A percentile compares a stretch with the other conserved stretches of the same genome.
Evolutionary conservation across 768 basidiomycete species (phyloP).

Genomic region (Neoboletus magnificus): DNA sequence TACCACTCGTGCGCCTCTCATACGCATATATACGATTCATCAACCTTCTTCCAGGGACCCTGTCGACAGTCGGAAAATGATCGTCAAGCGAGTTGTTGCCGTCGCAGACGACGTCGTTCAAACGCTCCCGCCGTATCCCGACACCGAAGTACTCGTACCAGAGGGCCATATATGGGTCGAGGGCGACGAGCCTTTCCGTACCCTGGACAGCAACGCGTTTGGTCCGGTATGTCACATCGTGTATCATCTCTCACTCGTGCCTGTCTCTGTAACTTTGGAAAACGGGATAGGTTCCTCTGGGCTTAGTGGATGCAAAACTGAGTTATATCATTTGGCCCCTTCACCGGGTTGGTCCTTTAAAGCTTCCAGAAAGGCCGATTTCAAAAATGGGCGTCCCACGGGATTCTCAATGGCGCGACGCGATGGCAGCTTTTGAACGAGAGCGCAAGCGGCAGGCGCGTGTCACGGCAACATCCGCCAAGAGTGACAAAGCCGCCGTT

Average conservation of each 20-base stretch:
- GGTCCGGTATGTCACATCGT: constrained; percentile 51
- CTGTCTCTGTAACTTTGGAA: background rate
- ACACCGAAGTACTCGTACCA: constrained; percentile 51
- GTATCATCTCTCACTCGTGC: background rate
- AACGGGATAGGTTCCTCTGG: constrained; percentile 37
- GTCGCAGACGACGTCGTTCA: constrained; percentile 35
- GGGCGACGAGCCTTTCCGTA: constrained; percentile 42
- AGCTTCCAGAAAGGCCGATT: constrained; percentile 18
- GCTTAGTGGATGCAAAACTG: constrained; percentile 50
- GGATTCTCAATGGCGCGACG: constrained; percentile 22
- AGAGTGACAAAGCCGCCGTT: background rate
- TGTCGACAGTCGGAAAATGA: constrained; percentile 44
- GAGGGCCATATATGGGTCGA: constrained; percentile 73
- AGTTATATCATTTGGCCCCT: constrained; percentile 51
- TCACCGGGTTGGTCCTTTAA: constrained; percentile 41
- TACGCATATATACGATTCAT: too few species aligned
- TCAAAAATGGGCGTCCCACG: constrained; percentile 20
- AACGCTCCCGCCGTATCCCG: constrained; percentile 68
- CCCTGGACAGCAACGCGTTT: constrained; percentile 69
- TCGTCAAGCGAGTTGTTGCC: constrained; percentile 61
- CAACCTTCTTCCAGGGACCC: constrained; percentile 50
- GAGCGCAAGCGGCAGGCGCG: constrained; percentile 25
- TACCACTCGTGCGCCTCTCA: constrained; percentile 21
- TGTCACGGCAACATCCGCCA: constrained; percentile 5
- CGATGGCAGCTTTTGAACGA: constrained; percentile 33